phyloP scores from a whole-genome alignment of 345 rosid species.

The Garcia nutans region DNA sequence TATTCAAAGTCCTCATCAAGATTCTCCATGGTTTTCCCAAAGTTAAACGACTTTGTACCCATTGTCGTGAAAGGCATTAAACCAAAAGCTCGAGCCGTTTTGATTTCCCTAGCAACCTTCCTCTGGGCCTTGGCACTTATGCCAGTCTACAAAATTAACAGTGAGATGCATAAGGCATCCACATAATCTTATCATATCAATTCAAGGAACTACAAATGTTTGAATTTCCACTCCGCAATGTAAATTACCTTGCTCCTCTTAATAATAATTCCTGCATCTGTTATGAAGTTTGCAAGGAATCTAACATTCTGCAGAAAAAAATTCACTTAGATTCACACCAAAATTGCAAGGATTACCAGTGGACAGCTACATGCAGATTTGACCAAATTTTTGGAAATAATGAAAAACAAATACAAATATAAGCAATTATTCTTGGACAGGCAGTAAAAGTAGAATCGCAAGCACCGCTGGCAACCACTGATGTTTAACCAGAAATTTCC shows the following conservation, averaged over 20 bases:
- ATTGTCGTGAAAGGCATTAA: slow-evolving; percentile 90
- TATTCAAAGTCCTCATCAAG: slow-evolving; percentile 55
- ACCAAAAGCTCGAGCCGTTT: slow-evolving; percentile 90
- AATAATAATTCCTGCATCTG: slow-evolving; percentile 78
- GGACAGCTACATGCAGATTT: not conserved
- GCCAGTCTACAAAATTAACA: slow-evolving; percentile 51
- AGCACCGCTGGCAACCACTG: not conserved
- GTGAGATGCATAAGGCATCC: not conserved
- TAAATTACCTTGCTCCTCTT: slow-evolving; percentile 67
- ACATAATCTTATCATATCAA: not conserved
- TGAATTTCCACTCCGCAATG: not conserved
- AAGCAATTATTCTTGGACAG: no score
- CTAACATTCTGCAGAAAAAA: slow-evolving; percentile 65
- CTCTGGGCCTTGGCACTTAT: slow-evolving; percentile 95
- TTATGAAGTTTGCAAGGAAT: slow-evolving; percentile 80
- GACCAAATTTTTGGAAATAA: not conserved
- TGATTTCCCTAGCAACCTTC: slow-evolving; percentile 91
- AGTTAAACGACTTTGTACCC: slow-evolving; percentile 81
- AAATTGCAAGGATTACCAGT: not conserved
- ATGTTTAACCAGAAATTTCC: not conserved
- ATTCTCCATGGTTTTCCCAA: slow-evolving; percentile 64
- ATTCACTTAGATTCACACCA: not conserved
- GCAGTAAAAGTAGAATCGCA: not conserved
- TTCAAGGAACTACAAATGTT: not conserved
- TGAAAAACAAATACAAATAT: not conserved